Evolutionary conservation across 2,329 filamentous ascomycete species (phyloP), one percentile per base, ranked within the genome.

Genomic region (Colletotrichum incanum): DNA sequence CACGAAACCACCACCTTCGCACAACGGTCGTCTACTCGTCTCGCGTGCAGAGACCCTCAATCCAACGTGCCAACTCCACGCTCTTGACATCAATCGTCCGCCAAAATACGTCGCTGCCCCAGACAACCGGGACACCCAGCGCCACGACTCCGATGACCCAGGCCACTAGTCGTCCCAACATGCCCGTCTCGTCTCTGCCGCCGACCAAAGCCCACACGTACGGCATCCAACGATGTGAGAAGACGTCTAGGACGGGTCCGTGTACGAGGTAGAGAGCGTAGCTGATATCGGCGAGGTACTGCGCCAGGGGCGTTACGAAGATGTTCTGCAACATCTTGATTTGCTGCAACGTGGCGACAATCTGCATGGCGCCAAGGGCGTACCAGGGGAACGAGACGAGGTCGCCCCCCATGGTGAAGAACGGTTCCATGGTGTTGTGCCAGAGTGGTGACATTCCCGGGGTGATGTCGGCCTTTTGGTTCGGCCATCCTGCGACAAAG

Each of bases 241-340:
- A 76, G 56, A 83, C 73, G 18, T 81, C 83, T 11, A 89, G 77
- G 16, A 87, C 82, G 5, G 84, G 84, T 0, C 89, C 89, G 75
- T 91, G 89, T n/a, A 87, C 84, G 8, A 91, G 82, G 74, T 91
- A 91, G 3, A 91, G 81, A 3, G 88, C 86, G 73, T 87, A 91
- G 67, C 87, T 89, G 72, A 90, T 86, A 34, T 84, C 84, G 16
- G 86, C 89, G 26, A 89, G 84, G 76, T 91, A 91, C 74, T 88
- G 88, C 16, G 86, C 85, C 16, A 87, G 73, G 0, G 80, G 77
- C 2, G 82, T 82, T 65, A 85, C 86, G 76, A 90, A 87, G 37
- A 86, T 73, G 16, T 74, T 71, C 41, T 78, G 83, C 41, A 75
- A 49, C n/a, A 45, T 45, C 56, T 70, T 39, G 52, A 75, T 74